Evolutionary conservation across 2,329 filamentous ascomycete genomes (phyloP).

Genomic region (Helotiales sp.): DNA sequence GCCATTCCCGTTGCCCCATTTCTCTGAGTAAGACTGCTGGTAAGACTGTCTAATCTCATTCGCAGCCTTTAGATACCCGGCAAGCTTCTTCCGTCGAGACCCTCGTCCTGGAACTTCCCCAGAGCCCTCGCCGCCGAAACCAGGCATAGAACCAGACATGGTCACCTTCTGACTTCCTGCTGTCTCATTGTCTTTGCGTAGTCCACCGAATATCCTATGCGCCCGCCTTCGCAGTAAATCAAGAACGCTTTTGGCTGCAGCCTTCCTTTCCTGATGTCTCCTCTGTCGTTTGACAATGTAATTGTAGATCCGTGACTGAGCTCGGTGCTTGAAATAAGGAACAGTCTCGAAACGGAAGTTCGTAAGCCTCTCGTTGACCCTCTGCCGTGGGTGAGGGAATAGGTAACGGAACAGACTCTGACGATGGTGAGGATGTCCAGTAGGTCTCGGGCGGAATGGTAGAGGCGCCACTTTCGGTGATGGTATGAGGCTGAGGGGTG

Average conservation of each 20-base stretch:
- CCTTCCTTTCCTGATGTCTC: constrained; percentile 48
- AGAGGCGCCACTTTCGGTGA: constrained; percentile 31
- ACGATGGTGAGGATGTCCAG: constrained; percentile 41
- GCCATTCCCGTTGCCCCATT: constrained; percentile 46
- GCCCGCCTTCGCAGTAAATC: constrained; percentile 30
- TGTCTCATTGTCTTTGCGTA: constrained; percentile 38
- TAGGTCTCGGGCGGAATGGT: constrained; percentile 23
- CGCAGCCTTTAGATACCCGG: constrained; percentile 68
- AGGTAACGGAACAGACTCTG: constrained; percentile 63
- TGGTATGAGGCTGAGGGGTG: not conserved
- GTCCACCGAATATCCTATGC: constrained; percentile 35
- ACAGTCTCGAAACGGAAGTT: constrained; percentile 74
- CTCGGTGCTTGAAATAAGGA: constrained; percentile 65
- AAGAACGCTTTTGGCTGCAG: constrained; percentile 33
- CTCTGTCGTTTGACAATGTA: constrained; percentile 68
- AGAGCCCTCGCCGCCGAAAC: constrained; percentile 33
- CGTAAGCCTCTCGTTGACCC: constrained; percentile 65
- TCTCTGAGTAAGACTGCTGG: constrained; percentile 49
- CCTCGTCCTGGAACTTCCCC: constrained; percentile 56
- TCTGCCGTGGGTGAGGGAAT: constrained; percentile 63
- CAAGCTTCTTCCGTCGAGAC: constrained; percentile 74
- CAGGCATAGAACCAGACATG: constrained; percentile 36
- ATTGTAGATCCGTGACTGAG: constrained; percentile 76
- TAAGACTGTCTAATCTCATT: constrained; percentile 72
- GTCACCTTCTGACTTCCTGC: constrained; percentile 28